Conservation (phyloP, 164 flowering plant species). For the Berberis thunbergii region DNA sequence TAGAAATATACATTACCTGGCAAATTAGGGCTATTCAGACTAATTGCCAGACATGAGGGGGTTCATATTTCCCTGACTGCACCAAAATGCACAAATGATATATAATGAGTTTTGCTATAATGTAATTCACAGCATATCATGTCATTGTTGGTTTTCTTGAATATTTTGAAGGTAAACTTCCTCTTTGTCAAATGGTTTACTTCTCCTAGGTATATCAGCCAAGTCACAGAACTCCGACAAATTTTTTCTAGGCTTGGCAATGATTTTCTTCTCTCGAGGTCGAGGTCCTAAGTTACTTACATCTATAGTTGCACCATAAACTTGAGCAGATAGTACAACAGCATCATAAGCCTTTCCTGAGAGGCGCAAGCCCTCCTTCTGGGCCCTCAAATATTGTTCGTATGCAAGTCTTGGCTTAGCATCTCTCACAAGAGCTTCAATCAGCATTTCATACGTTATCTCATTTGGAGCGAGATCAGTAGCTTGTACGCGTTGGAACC, state of each 20-base stretch:
- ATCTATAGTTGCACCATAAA: slow-evolving; percentile 49
- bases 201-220: slow-evolving; percentile 50
- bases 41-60: too few relatives aligned
- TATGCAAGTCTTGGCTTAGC: slow-evolving; percentile 82
- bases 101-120: background rate
- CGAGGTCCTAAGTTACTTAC: slow-evolving; percentile 55
- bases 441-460: slow-evolving; percentile 76
- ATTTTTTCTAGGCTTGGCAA: slow-evolving; percentile 24
- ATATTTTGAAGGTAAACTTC: slow-evolving; percentile 18
- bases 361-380: slow-evolving; percentile 46
- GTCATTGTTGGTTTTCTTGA: slow-evolving; percentile 5
- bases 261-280: slow-evolving; percentile 54
- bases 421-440: slow-evolving; percentile 70
- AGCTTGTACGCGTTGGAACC: slow-evolving; percentile 81
- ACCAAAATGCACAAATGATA: too few relatives aligned
- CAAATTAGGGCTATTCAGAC: too few relatives aligned
- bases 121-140: background rate
- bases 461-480: slow-evolving; percentile 57
- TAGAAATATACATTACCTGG: too few relatives aligned
- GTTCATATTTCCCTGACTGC: too few relatives aligned
- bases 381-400: slow-evolving; percentile 67
- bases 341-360: slow-evolving; percentile 70
- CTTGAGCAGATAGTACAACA: slow-evolving; percentile 37
- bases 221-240: slow-evolving; percentile 37
- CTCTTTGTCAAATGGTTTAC: slow-evolving; percentile 39